Evolutionary conservation across 2,329 filamentous ascomycete species (phyloP).

Genomic region (Aspergillus ibericus): DNA sequence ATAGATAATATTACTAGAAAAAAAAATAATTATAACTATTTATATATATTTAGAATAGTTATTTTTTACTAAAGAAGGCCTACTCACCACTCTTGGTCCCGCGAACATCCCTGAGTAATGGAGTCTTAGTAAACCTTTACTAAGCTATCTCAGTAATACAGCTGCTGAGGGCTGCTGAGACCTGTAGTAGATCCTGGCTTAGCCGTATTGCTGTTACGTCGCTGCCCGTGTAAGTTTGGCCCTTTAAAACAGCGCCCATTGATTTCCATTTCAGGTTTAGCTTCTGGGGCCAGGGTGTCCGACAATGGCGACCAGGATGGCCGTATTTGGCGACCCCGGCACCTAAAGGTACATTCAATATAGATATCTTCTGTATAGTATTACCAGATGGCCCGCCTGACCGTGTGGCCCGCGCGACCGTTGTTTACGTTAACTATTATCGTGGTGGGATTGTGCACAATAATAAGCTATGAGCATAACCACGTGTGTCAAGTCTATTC

Average conservation of each 20-base stretch:
- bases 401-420: too few species aligned
- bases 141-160: neutral
- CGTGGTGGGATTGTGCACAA: too few species aligned
- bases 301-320: neutral
- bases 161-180: neutral
- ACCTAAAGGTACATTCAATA: too few species aligned
- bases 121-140: neutral
- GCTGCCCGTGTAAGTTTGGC: neutral
- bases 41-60: neutral
- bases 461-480: too few species aligned
- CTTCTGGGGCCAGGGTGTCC: neutral
- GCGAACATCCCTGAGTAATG: neutral
- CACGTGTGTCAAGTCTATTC: too few species aligned
- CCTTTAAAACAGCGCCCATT: neutral
- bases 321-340: too few species aligned
- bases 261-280: neutral
- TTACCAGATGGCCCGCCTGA: too few species aligned
- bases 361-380: too few species aligned
- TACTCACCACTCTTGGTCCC: neutral
- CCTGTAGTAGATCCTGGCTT: neutral
- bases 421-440: too few species aligned
- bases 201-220: neutral
- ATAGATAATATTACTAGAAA: neutral
- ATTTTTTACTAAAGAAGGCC: neutral
- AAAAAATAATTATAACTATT: neutral